A percentile compares a stretch with the other conserved stretches of the same genome.
Evolutionary conservation across 108 stramenopile species (phyloP).

Genomic region (Cyclotella choctawhatcheeana): DNA sequence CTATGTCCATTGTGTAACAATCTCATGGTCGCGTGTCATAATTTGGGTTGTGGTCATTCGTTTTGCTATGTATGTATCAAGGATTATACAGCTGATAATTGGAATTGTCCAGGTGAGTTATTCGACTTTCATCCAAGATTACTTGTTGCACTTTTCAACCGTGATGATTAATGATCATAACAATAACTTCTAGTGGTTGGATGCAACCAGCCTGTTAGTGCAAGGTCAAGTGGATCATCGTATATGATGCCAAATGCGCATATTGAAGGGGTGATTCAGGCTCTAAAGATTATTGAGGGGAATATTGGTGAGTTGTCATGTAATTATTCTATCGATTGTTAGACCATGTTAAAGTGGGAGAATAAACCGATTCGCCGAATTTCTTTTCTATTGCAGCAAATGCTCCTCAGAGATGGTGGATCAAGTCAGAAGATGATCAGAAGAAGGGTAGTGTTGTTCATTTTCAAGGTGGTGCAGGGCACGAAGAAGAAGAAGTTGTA

Average conservation of each 20-base stretch:
- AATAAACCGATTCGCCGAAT: too few species aligned
- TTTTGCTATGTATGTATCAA: constrained; percentile 39
- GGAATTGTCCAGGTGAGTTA: constrained; percentile 41
- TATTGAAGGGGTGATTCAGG: constrained; percentile 25
- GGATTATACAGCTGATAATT: constrained; percentile 31
- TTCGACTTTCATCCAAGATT: too few species aligned
- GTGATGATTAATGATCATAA: not conserved
- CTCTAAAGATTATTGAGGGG: constrained; percentile 14
- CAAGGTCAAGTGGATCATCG: constrained; percentile 19
- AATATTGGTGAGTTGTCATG: constrained; percentile 22
- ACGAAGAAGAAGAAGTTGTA: constrained; percentile 10
- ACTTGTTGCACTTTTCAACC: too few species aligned
- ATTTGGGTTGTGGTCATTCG: constrained; percentile 39
- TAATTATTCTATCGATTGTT: too few species aligned
- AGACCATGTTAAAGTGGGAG: too few species aligned
- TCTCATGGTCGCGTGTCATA: constrained; percentile 14
- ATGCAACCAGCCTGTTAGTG: constrained; percentile 33
- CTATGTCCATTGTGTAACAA: constrained; percentile 34
- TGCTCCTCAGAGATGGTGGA: constrained; percentile 49
- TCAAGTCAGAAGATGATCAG: not conserved
- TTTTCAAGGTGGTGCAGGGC: constrained; percentile 4
- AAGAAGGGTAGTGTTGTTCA: constrained; percentile 6
- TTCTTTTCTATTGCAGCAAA: constrained; percentile 5
- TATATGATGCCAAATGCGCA: constrained; percentile 29
- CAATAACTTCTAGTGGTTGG: too few species aligned